These are phyloP conservation scores for Turritis glabra DNA, from an alignment of 345 rosid genomes.

Conservation along the genomic window DNA sequence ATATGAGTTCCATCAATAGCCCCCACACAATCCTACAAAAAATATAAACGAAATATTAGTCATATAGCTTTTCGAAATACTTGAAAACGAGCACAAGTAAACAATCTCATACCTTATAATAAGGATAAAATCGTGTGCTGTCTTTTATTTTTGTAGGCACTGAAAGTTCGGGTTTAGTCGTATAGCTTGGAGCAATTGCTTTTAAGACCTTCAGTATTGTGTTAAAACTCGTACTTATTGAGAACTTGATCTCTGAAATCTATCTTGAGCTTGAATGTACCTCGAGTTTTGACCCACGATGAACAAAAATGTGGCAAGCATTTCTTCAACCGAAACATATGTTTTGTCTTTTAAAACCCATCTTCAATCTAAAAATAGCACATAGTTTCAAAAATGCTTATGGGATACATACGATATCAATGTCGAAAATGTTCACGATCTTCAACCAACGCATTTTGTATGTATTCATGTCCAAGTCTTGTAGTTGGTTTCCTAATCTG, in stretches of 20 bases:
- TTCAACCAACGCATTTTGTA: not conserved
- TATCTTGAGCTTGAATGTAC: not conserved
- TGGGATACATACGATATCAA: no score
- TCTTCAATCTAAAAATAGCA: not conserved
- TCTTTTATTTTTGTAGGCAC: slow-evolving; percentile 1
- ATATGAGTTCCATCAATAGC: slow-evolving; percentile 19
- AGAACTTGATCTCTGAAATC: slow-evolving; percentile 9
- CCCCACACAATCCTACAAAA: not conserved
- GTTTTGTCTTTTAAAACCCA: slow-evolving; percentile 6
- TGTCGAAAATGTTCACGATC: no score
- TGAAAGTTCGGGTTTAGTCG: not conserved
- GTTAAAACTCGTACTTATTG: slow-evolving; percentile 9
- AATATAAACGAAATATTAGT: not conserved
- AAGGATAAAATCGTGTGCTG: slow-evolving; percentile 13
- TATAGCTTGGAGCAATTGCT: not conserved
- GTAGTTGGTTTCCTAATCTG: slow-evolving; percentile 4
- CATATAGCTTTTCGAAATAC: no score
- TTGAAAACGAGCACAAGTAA: not conserved
- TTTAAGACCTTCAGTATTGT: not conserved
- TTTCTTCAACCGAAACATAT: not conserved
- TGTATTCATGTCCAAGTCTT: slow-evolving; percentile 13
- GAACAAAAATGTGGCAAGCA: slow-evolving; percentile 11
- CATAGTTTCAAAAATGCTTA: no score
- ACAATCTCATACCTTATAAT: not conserved
- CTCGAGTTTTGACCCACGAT: slow-evolving; percentile 5